Base-by-base conservation (phyloP, 2,329 filamentous ascomycete genomes). In the Cladosporium sp. region DNA sequence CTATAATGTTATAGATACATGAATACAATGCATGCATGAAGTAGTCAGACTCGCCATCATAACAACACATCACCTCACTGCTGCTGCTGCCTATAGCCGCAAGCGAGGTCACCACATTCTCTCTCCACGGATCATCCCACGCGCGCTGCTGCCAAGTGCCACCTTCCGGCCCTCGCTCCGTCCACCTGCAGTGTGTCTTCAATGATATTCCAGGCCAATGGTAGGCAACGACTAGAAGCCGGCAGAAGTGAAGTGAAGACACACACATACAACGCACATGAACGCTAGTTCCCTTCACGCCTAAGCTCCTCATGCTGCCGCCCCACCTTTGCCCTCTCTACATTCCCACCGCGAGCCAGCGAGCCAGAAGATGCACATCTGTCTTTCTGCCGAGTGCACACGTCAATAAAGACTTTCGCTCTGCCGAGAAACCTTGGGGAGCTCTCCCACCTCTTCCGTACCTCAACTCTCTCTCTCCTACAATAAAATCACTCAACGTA, bases 81-180 rank as follows among this genome's bases (percentile, higher is more conserved):
- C 8, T 23, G 39, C 39, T 46, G 39, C 39, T 54, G 11, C 51
- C 51, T 54, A 54, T 54, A 54, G 18, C 26, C 25, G 51, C 18
- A 54, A 54, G 51, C 51, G 25, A 54, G 51, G 54, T 18, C 28
- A 34, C 28, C 26, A n/a, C n/a, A n/a, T 28, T 32, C n/a, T 25
- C 18, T 39, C 57, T 59, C 57, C 57, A 59, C 57, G 57, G 39
- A 49, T 39, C 34, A 59, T 49, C 57, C 57, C 57, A 59, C 57
- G 36, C 54, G 23, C 28, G 54, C 54, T 23, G 28, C n/a, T 18
- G 54, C 54, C 54, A 57, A 57, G 54, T 21, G 30, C 28, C 53
- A 34, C 53, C 28, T 23, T 14, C 7, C 51, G 51, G 51, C 18
- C 26, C 18, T 28, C 16, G 26, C 51, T 54, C 51, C 51, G 51